A percentile compares a stretch with the other conserved stretches of the same genome.
Conservation (phyloP, 1,139 yeast species). For the Yamadazyma oceani region DNA sequence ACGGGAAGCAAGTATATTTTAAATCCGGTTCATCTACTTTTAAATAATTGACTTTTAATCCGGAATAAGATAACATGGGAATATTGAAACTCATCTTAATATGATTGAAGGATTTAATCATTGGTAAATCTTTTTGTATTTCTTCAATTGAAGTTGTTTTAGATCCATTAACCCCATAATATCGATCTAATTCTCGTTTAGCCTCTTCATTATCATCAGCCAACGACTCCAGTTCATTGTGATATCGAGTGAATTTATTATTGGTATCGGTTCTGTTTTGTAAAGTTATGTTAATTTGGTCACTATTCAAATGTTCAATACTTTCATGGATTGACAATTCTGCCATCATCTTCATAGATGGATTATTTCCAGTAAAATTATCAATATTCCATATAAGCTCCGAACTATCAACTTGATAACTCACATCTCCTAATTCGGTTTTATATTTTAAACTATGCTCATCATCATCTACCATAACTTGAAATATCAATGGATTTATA, state of each 20-base stretch:
- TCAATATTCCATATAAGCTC: constrained; percentile 63
- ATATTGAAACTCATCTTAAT: constrained; percentile 34
- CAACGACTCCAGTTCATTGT: too few relatives aligned
- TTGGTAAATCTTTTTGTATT: constrained; percentile 16
- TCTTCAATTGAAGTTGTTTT: constrained; percentile 26
- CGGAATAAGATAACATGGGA: constrained; percentile 47
- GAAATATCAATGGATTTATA: constrained; percentile 34
- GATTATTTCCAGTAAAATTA: constrained; percentile 50
- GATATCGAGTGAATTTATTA: constrained; percentile 5
- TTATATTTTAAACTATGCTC: constrained; percentile 35
- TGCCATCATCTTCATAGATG: constrained; percentile 44
- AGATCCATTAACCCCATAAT: constrained; percentile 44
- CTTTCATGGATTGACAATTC: constrained; percentile 27
- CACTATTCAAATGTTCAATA: constrained; percentile 7
- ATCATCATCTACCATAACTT: constrained; percentile 34
- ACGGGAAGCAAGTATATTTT: constrained; percentile 48
- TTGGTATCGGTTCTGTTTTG: constrained; percentile 7
- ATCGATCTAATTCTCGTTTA: constrained; percentile 34
- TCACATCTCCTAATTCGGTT: constrained; percentile 43
- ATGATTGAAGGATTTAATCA: constrained; percentile 23
- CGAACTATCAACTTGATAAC: constrained; percentile 44
- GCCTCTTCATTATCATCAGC: constrained; percentile 18
- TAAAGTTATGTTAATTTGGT: constrained; percentile 10
- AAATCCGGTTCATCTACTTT: constrained; percentile 40
- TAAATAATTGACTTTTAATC: constrained; percentile 39